Evolutionary conservation across 2,329 filamentous ascomycete species (phyloP).

Genomic region (Diaporthe sp.): DNA sequence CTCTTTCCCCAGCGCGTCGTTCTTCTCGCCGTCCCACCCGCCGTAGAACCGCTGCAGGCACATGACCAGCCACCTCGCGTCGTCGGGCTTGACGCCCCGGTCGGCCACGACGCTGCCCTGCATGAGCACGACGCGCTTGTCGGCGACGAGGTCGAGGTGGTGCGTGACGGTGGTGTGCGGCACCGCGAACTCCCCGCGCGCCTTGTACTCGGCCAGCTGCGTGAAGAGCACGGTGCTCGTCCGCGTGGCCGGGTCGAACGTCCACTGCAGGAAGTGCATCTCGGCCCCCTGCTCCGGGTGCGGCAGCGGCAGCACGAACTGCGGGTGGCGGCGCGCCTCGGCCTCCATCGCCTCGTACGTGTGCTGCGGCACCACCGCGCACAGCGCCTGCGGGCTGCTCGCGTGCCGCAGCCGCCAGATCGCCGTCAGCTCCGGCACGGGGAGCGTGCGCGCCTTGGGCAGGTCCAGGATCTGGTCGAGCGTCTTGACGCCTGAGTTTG

Average conservation of each 20-base stretch:
- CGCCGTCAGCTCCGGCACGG: slow-evolving; percentile 84
- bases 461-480: slow-evolving; percentile 78
- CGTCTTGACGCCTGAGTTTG: slow-evolving; percentile 56
- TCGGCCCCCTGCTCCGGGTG: slow-evolving; percentile 80
- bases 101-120: slow-evolving; percentile 85
- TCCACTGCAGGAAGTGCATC: slow-evolving; percentile 97
- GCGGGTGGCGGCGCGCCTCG: slow-evolving; percentile 81
- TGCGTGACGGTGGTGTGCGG: slow-evolving; percentile 96
- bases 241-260: slow-evolving; percentile 78
- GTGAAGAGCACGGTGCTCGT: slow-evolving; percentile 91
- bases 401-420: slow-evolving; percentile 94
- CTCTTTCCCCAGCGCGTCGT: slow-evolving; percentile 60
- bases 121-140: slow-evolving; percentile 86
- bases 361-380: slow-evolving; percentile 81
- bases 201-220: slow-evolving; percentile 92
- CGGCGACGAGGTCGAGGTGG: slow-evolving; percentile 82
- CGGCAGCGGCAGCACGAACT: slow-evolving; percentile 92
- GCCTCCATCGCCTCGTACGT: slow-evolving; percentile 82
- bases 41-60: slow-evolving; percentile 96
- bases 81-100: slow-evolving; percentile 81
- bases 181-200: slow-evolving; percentile 88
- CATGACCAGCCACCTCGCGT: slow-evolving; percentile 92
- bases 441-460: slow-evolving; percentile 79
- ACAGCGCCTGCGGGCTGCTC: slow-evolving; percentile 79
- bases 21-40: slow-evolving; percentile 66